These are phyloP conservation scores for Trypanosoma melophagium DNA, from an alignment of 208 protist genomes.

Conservation along the genomic window DNA sequence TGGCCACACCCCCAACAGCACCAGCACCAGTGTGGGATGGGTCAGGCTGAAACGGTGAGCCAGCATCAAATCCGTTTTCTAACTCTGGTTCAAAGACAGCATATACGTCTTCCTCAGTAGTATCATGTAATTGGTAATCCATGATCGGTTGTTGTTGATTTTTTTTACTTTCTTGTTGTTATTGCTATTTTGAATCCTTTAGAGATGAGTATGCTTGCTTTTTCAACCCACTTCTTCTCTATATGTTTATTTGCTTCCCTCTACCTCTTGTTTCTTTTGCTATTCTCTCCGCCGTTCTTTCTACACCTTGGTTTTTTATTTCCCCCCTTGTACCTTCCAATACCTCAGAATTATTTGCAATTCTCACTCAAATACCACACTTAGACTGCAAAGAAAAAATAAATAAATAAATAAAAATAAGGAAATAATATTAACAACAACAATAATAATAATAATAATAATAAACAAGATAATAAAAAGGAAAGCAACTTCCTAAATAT, in stretches of 20 bases:
- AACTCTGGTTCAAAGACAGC: conserved; percentile 67
- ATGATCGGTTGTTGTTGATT: neutral
- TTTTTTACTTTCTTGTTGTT: neutral
- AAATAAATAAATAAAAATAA: neutral
- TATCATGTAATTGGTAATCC: conserved; percentile 6
- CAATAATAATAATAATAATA: neutral
- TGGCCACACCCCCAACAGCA: conserved; percentile 28
- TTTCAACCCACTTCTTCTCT: neutral
- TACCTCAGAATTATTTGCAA: too few species aligned
- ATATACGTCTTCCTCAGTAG: conserved; percentile 71
- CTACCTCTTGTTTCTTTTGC: neutral
- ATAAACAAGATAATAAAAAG: conserved; percentile 1
- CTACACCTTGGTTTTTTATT: neutral
- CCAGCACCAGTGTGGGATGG: conserved; percentile 11
- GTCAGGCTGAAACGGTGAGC: conserved; percentile 24
- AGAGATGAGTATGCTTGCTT: neutral
- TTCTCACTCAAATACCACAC: neutral
- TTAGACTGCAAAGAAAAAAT: conserved; percentile 1
- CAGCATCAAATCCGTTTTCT: conserved; percentile 24
- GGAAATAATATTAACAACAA: neutral
- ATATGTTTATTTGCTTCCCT: conserved; percentile 13
- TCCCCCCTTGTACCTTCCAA: neutral
- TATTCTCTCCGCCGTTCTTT: too few species aligned
- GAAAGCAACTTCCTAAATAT: neutral
- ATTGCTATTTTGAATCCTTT: neutral